Conservation (phyloP, 208 protist species). For the Phytomonas francai region DNA sequence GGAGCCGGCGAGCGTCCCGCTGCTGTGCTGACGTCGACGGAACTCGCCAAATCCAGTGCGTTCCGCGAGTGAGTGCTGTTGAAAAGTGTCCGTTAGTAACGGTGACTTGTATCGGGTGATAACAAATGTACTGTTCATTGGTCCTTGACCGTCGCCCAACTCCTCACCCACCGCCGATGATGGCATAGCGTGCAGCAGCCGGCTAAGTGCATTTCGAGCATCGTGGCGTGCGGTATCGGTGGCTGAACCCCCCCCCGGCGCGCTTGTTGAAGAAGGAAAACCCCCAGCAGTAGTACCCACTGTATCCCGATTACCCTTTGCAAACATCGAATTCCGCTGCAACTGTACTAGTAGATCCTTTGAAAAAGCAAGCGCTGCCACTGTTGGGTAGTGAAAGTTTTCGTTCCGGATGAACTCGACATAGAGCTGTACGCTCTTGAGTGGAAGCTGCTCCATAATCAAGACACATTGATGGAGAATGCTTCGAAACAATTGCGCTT, state of each 20-base stretch:
- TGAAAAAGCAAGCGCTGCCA: constrained; percentile 32
- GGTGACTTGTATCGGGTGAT: constrained; percentile 2
- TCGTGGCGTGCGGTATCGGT: background rate
- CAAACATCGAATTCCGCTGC: constrained; percentile 19
- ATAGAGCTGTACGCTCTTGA: constrained; percentile 35
- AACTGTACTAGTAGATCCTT: constrained; percentile 36
- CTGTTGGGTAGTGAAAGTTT: constrained; percentile 26
- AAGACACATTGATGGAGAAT: constrained; percentile 43
- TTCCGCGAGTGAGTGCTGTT: constrained; percentile 39
- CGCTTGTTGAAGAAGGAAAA: background rate
- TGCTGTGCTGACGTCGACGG: constrained; percentile 15
- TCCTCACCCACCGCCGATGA: background rate
- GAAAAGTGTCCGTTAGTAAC: constrained; percentile 25
- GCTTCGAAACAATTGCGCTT: constrained; percentile 37
- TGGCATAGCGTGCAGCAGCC: background rate
- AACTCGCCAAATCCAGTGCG: constrained; percentile 53
- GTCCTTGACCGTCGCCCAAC: background rate
- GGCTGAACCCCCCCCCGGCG: background rate
- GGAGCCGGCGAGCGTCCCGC: constrained; percentile 1
- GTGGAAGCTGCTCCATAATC: constrained; percentile 52
- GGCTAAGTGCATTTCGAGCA: background rate
- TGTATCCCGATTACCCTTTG: background rate
- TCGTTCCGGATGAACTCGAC: constrained; percentile 37
- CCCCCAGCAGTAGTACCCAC: background rate
- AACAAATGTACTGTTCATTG: constrained; percentile 1